Evolutionary conservation across 2,329 filamentous ascomycete genomes (phyloP).

Genomic region (Fusarium sp.): DNA sequence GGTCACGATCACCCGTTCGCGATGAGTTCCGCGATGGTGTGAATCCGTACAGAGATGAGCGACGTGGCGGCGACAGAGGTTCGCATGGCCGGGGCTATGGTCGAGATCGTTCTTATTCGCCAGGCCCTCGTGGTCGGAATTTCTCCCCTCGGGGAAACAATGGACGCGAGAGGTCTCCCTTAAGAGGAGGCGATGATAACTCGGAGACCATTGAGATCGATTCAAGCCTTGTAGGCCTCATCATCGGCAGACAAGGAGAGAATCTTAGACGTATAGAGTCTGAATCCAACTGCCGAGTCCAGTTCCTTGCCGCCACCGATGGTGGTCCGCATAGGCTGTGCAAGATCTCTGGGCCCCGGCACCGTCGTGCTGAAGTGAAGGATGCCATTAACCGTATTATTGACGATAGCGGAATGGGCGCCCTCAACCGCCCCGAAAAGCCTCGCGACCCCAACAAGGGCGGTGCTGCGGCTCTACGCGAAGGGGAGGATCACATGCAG

Average conservation of each 20-base stretch:
- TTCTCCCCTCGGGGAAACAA: conserved; percentile 69
- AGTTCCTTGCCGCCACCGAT: conserved; percentile 83
- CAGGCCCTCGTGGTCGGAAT: conserved; percentile 61
- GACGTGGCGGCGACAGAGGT: conserved; percentile 71
- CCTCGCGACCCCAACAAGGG: conserved; percentile 51
- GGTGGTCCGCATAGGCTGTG: conserved; percentile 81
- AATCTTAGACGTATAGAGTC: conserved; percentile 86
- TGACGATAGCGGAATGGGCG: conserved; percentile 73
- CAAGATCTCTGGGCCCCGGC: conserved; percentile 80
- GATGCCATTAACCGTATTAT: conserved; percentile 87
- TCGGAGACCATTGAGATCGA: conserved; percentile 87
- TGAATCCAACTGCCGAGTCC: conserved; percentile 84
- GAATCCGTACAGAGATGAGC: conserved; percentile 87
- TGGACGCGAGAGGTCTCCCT: conserved; percentile 68
- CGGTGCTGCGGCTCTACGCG: conserved; percentile 65
- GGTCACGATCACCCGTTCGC: conserved; percentile 79
- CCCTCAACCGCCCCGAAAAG: conserved; percentile 57
- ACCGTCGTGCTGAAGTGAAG: conserved; percentile 80
- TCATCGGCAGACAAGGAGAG: conserved; percentile 90
- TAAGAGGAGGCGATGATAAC: conserved; percentile 69
- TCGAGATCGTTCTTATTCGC: conserved; percentile 79
- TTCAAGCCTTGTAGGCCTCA: conserved; percentile 85
- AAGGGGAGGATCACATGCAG: conserved; percentile 86
- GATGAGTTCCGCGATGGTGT: conserved; percentile 78
- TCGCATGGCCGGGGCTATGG: conserved; percentile 51